Base-by-base conservation (phyloP, 2,329 filamentous ascomycete genomes). In the Venturiaceae sp. region DNA sequence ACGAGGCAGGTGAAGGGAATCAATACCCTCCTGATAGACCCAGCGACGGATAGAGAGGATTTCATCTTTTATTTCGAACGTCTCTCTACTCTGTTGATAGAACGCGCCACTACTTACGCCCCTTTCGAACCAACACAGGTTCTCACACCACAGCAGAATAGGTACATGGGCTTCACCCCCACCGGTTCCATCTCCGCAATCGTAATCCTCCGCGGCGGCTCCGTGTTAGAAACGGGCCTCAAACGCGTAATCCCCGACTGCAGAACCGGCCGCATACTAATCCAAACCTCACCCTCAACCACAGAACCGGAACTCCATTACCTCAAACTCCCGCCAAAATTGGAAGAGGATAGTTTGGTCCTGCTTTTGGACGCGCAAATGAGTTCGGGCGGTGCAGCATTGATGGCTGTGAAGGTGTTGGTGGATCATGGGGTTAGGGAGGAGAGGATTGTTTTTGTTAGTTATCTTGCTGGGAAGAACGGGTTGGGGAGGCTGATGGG, bases 1-100 rank as follows among this genome's bases (percentile, higher is more conserved):
- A 95, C 88, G 1, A 82, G 85, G 8, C 94, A 99, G 71, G 79
- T 96, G 58, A 80, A 80, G 59, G 92, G 85, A 52, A 96, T 99
- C 82, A 92, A 90, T 69, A 96, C 92, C 0, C 88, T 96, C 59
- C 83, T 99, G 41, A 87, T 95, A 67, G 82, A 94, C 65, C 86
- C 88, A 19, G 81, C 85, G 53, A 92, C 90, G 0, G 77, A 81
- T 6, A 82, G 89, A 44, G 92, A 96, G 68, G 92, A 97, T 65
- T 97, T 96, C 69, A 90, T 96, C 62, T 97, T 97, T 73, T 97
- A 97, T 73, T 96, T 97, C 71, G 91, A 99, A 72, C 83, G 94
- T 37, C 77, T 97, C 37, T 84, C 89, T 1, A 84, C 88, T n/a
- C 77, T 96, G 56, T 78, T 97, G 28, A 83, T 97, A 52, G 92